These are phyloP conservation scores for Rhizomucor pusillus DNA, from an alignment of 371 early-diverging fungal genomes.

Conservation along the genomic window DNA sequence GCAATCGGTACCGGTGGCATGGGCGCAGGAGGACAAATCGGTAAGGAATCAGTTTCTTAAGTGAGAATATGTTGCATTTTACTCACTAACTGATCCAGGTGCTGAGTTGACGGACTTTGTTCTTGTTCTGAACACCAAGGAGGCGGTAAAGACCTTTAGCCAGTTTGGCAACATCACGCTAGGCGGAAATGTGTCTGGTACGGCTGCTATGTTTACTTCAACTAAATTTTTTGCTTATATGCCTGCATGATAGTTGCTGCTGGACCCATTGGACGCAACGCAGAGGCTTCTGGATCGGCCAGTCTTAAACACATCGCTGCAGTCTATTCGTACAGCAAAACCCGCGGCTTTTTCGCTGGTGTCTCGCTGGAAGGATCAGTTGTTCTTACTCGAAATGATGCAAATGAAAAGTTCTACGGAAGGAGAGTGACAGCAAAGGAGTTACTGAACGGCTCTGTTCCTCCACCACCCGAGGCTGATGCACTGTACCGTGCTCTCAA, in stretches of 20 bases:
- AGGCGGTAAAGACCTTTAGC: constrained; percentile 86
- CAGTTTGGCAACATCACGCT: constrained; percentile 90
- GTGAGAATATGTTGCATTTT: neutral
- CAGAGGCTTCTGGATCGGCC: constrained; percentile 83
- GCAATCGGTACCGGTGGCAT: constrained; percentile 74
- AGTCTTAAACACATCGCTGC: constrained; percentile 78
- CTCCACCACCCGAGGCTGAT: constrained; percentile 82
- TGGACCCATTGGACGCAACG: constrained; percentile 91
- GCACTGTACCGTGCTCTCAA: constrained; percentile 76
- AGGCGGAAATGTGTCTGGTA: constrained; percentile 80
- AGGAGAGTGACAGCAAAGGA: constrained; percentile 76
- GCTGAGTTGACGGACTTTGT: constrained; percentile 94
- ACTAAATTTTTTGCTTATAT: neutral
- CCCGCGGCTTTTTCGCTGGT: constrained; percentile 87
- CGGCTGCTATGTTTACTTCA: neutral
- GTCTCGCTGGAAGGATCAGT: constrained; percentile 94
- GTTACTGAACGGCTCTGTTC: constrained; percentile 70
- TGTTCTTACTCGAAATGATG: constrained; percentile 88
- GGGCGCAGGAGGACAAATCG: constrained; percentile 88
- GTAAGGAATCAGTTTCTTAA: constrained; percentile 58
- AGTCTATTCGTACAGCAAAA: constrained; percentile 87
- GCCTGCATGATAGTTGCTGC: constrained; percentile 69
- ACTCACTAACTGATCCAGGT: constrained; percentile 29
- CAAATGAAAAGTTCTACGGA: constrained; percentile 85
- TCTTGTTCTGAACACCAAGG: constrained; percentile 80